These are phyloP conservation scores for Pisolithus microcarpus DNA, from an alignment of 768 basidiomycete species.

Conservation along the genomic window DNA sequence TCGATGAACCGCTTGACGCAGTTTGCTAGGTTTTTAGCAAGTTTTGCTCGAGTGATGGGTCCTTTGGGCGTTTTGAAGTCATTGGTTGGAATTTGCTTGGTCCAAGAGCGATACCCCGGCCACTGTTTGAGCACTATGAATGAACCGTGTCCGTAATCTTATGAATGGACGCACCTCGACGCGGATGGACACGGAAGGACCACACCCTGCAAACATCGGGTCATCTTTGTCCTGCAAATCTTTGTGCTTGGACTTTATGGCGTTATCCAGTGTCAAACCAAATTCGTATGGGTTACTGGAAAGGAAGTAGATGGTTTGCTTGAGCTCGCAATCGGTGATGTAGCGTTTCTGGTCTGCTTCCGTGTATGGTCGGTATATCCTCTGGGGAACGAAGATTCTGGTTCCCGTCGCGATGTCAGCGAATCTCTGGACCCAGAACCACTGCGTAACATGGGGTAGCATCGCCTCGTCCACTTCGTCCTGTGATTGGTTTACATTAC, in stretches of 20 bases:
- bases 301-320: constrained; percentile 58
- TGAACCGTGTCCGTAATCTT: not conserved
- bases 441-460: constrained; percentile 21
- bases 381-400: constrained; percentile 59
- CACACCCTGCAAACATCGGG: constrained; percentile 62
- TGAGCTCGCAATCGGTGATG: constrained; percentile 61
- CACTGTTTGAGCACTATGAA: constrained; percentile 39
- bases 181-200: constrained; percentile 75
- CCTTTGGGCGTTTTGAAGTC: constrained; percentile 75
- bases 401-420: constrained; percentile 20
- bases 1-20: constrained; percentile 63
- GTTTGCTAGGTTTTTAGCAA: constrained; percentile 76
- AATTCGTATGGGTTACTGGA: constrained; percentile 45
- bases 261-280: constrained; percentile 60
- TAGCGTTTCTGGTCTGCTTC: constrained; percentile 71
- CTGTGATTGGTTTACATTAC: constrained; percentile 10
- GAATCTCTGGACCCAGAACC: constrained; percentile 15
- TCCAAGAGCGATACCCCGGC: constrained; percentile 76
- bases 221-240: constrained; percentile 53
- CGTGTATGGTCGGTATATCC: constrained; percentile 69
- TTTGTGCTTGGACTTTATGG: constrained; percentile 51
- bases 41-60: constrained; percentile 67
- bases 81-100: constrained; percentile 74
- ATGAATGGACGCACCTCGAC: constrained; percentile 46
- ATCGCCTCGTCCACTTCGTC: constrained; percentile 14